phyloP scores from a whole-genome alignment of 139 green algal species.

The Deuterostichococcus epilithicus region DNA sequence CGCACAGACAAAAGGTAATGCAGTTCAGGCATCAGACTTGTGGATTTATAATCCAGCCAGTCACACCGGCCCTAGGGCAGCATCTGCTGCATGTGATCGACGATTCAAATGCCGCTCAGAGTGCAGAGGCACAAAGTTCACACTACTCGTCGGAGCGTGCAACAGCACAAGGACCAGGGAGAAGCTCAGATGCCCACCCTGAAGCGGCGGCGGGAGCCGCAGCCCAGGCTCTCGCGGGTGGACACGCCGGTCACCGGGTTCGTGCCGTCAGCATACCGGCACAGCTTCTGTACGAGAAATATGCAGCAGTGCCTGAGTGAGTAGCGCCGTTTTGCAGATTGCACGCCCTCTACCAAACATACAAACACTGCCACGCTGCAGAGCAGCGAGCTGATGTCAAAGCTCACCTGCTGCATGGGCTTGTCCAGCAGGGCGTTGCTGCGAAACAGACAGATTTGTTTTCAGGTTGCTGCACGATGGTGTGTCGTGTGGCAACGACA shows the following conservation, averaged over 20 bases:
- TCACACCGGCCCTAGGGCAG: no score
- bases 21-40: no score
- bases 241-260: constrained; percentile 76
- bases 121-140: no score
- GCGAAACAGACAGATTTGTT: no score
- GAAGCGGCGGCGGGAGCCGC: constrained; percentile 56
- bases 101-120: no score
- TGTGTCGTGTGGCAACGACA: no score
- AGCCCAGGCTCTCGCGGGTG: constrained; percentile 85
- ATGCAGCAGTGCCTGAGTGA: not conserved
- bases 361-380: not conserved
- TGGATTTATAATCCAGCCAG: no score
- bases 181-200: not conserved
- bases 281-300: constrained; percentile 56
- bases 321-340: no score
- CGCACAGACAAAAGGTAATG: no score
- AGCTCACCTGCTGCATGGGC: constrained; percentile 70
- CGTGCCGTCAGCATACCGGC: constrained; percentile 76
- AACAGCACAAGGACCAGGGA: not conserved
- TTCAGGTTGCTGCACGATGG: no score
- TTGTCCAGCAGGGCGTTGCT: constrained; percentile 90
- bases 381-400: not conserved
- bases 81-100: no score
- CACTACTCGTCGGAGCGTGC: no score
- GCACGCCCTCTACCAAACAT: not conserved